phyloP scores from a whole-genome alignment of 495 filamentous ascomycete species.

The Daldinia bambusicola region DNA sequence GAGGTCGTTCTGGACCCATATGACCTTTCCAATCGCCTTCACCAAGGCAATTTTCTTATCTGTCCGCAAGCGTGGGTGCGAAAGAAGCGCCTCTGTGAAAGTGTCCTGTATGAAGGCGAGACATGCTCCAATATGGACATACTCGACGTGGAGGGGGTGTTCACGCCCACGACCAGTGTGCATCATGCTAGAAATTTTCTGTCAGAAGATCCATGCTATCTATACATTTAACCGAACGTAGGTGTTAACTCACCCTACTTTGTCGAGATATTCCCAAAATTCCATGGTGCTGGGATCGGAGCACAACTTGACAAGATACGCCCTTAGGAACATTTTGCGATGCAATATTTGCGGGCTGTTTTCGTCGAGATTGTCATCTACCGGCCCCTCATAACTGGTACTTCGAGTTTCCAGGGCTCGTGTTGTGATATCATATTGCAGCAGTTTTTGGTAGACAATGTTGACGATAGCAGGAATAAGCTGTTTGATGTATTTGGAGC shows the following conservation, averaged over 20 bases:
- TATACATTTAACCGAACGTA: not conserved
- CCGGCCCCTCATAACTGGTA: conserved; percentile 69
- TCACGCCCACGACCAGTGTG: conserved; percentile 71
- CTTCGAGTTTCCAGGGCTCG: conserved; percentile 73
- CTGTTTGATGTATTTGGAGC: conserved; percentile 76
- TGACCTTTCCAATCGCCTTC: conserved; percentile 68
- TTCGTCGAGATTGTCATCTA: conserved; percentile 70
- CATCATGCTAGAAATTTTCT: conserved; percentile 64
- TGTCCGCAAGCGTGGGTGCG: conserved; percentile 70
- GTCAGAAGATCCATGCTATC: not conserved
- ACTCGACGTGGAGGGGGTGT: conserved; percentile 77
- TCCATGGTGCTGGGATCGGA: conserved; percentile 76
- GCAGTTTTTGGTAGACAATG: conserved; percentile 80
- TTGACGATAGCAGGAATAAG: conserved; percentile 77
- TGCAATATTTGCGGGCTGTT: conserved; percentile 76
- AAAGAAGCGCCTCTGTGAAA: conserved; percentile 77
- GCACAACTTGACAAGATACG: conserved; percentile 74
- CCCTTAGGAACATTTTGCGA: conserved; percentile 79
- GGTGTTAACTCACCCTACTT: conserved; percentile 66
- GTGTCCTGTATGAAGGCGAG: conserved; percentile 78
- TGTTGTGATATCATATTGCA: conserved; percentile 80
- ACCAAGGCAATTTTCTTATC: conserved; percentile 73
- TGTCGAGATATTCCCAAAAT: conserved; percentile 82
- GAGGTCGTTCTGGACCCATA: conserved; percentile 83
- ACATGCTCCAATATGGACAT: conserved; percentile 75